Percentiles rank a stretch among this genome's conserved stretches.
These are phyloP conservation scores for Cercophora scortea DNA, from an alignment of 495 filamentous ascomycete genomes.

Conservation along the genomic window DNA sequence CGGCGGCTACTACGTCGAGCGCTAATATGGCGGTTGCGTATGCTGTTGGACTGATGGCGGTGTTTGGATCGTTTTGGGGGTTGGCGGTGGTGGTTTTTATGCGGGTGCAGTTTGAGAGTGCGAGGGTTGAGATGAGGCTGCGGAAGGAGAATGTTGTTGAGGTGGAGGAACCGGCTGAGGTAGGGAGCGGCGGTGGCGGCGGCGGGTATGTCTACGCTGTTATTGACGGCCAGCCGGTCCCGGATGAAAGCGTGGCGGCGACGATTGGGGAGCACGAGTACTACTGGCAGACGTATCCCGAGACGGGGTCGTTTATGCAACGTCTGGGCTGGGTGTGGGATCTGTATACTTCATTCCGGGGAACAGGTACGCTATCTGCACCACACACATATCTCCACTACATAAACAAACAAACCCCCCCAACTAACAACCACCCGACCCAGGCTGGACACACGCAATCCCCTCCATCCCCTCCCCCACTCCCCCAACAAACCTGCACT, in stretches of 20 bases:
- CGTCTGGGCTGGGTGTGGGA: constrained; percentile 68
- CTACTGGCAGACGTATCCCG: constrained; percentile 69
- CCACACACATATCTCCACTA: no score
- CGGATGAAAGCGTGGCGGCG: constrained; percentile 17
- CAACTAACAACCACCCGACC: not conserved
- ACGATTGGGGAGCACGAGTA: constrained; percentile 31
- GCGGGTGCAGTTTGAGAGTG: constrained; percentile 57
- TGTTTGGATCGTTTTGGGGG: constrained; percentile 62
- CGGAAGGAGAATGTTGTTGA: not conserved
- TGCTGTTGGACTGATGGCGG: constrained; percentile 55
- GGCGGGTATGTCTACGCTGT: constrained; percentile 1
- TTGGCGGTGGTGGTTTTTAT: constrained; percentile 54
- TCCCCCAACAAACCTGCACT: not conserved
- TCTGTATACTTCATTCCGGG: constrained; percentile 59
- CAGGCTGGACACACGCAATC: constrained; percentile 61
- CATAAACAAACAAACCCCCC: not conserved
- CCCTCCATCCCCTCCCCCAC: constrained; percentile 8
- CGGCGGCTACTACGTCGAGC: constrained; percentile 41
- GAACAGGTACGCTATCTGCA: no score
- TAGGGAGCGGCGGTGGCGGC: not conserved
- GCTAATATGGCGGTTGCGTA: constrained; percentile 55
- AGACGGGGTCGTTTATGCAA: constrained; percentile 40
- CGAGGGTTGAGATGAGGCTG: constrained; percentile 45
- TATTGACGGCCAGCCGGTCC: constrained; percentile 18
- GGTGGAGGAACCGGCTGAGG: not conserved